phyloP scores from a whole-genome alignment of 2,329 filamentous ascomycete species.

The Xylaria digitata region DNA sequence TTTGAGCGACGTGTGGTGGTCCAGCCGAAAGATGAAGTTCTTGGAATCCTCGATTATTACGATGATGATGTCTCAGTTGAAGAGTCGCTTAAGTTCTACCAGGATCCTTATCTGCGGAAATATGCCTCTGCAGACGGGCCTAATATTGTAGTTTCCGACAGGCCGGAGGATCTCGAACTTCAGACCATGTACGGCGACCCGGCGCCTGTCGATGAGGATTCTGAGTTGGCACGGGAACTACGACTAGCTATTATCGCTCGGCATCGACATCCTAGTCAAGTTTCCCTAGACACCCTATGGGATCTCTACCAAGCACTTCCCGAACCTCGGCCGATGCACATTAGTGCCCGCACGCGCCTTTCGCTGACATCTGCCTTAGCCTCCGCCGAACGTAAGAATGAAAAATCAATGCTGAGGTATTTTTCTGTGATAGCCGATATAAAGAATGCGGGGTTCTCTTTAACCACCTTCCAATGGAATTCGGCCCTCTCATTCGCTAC shows the following conservation, averaged over 20 bases:
- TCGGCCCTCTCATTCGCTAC: slow-evolving; percentile 83
- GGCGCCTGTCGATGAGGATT: slow-evolving; percentile 52
- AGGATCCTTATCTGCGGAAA: slow-evolving; percentile 65
- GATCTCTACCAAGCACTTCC: slow-evolving; percentile 62
- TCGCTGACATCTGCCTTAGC: slow-evolving; percentile 76
- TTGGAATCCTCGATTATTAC: slow-evolving; percentile 64
- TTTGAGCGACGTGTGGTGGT: background rate
- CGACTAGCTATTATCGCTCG: slow-evolving; percentile 55
- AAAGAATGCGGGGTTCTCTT: slow-evolving; percentile 75
- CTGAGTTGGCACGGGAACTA: slow-evolving; percentile 54
- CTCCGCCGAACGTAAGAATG: slow-evolving; percentile 66
- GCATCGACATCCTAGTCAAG: slow-evolving; percentile 56
- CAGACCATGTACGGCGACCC: slow-evolving; percentile 58
- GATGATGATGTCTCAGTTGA: slow-evolving; percentile 61
- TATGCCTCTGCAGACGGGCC: slow-evolving; percentile 65
- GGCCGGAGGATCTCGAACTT: slow-evolving; percentile 59
- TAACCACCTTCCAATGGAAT: slow-evolving; percentile 81
- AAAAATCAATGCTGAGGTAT: slow-evolving; percentile 80
- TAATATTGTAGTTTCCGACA: slow-evolving; percentile 62
- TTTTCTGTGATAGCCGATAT: slow-evolving; percentile 87
- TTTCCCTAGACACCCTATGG: slow-evolving; percentile 60
- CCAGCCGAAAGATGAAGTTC: slow-evolving; percentile 57
- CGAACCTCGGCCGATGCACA: slow-evolving; percentile 62
- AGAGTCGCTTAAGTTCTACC: slow-evolving; percentile 63
- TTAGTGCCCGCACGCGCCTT: slow-evolving; percentile 66